These are phyloP conservation scores for Pleurotus cornucopiae DNA, from an alignment of 768 basidiomycete species.

Conservation along the genomic window DNA sequence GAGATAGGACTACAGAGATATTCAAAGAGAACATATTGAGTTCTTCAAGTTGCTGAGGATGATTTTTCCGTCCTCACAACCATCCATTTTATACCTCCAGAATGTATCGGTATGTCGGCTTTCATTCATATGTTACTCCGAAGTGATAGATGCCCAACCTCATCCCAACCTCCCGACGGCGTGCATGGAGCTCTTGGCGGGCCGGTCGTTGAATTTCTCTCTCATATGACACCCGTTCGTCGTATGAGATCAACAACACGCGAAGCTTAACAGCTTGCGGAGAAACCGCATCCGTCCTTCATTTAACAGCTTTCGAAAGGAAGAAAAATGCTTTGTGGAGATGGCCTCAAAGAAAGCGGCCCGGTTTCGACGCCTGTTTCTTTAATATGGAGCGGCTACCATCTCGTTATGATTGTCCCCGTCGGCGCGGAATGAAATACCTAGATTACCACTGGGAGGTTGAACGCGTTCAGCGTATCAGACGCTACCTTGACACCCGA, in stretches of 20 bases:
- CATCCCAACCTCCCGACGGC: background rate
- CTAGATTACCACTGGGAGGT: too few relatives aligned
- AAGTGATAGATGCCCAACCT: background rate
- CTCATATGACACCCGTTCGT: background rate
- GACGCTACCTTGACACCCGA: too few relatives aligned
- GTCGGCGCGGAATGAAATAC: too few relatives aligned
- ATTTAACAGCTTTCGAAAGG: background rate
- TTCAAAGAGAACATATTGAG: background rate
- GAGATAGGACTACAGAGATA: background rate
- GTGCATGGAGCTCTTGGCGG: background rate
- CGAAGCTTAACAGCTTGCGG: background rate
- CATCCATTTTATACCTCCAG: background rate
- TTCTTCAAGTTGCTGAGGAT: background rate
- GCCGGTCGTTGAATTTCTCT: background rate
- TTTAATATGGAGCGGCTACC: too few relatives aligned
- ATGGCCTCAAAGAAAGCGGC: background rate
- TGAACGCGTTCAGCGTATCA: too few relatives aligned
- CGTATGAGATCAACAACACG: background rate
- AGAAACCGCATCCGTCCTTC: background rate
- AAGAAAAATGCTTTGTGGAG: background rate
- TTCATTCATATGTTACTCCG: background rate
- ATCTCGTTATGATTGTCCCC: too few relatives aligned
- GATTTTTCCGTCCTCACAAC: background rate
- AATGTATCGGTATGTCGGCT: background rate
- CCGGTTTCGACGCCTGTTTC: background rate